A percentile compares a stretch with the other conserved stretches of the same genome.
Conservation (phyloP, 495 filamentous ascomycete genomes). For the Xylaria longipes region DNA sequence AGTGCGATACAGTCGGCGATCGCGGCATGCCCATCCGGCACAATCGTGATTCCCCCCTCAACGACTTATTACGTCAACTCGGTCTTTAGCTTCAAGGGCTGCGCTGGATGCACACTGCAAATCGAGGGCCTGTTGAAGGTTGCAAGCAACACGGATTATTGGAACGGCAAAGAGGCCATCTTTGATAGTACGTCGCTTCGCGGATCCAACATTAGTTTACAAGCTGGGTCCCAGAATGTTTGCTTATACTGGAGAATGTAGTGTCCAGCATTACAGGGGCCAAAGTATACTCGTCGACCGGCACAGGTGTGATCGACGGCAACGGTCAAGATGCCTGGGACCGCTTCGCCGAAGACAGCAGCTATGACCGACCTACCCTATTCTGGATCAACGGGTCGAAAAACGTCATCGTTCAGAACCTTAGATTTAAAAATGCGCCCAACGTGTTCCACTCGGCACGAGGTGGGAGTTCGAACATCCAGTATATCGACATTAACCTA, state of each 20-base stretch:
- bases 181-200: slow-evolving; percentile 34
- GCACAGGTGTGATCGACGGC: slow-evolving; percentile 52
- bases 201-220: not conserved
- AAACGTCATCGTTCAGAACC: slow-evolving; percentile 42
- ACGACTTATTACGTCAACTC: slow-evolving; percentile 50
- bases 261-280: slow-evolving; percentile 43
- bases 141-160: slow-evolving; percentile 44
- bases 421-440: slow-evolving; percentile 50
- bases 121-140: slow-evolving; percentile 52
- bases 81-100: slow-evolving; percentile 44
- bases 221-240: not conserved
- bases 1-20: slow-evolving; percentile 46
- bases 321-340: slow-evolving; percentile 55
- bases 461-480: slow-evolving; percentile 42
- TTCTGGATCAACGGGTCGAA: slow-evolving; percentile 49
- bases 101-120: slow-evolving; percentile 49
- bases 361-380: slow-evolving; percentile 48
- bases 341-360: slow-evolving; percentile 45
- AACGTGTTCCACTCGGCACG: slow-evolving; percentile 53
- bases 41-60: slow-evolving; percentile 50
- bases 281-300: slow-evolving; percentile 48
- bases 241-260: not conserved
- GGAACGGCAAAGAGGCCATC: slow-evolving; percentile 49
- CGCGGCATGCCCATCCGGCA: slow-evolving; percentile 48
- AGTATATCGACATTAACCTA: slow-evolving; percentile 44